Percentiles rank a stretch among this genome's conserved stretches.
These are phyloP conservation scores for Lichina pygmaea DNA, from an alignment of 495 filamentous ascomycete species.

Conservation along the genomic window DNA sequence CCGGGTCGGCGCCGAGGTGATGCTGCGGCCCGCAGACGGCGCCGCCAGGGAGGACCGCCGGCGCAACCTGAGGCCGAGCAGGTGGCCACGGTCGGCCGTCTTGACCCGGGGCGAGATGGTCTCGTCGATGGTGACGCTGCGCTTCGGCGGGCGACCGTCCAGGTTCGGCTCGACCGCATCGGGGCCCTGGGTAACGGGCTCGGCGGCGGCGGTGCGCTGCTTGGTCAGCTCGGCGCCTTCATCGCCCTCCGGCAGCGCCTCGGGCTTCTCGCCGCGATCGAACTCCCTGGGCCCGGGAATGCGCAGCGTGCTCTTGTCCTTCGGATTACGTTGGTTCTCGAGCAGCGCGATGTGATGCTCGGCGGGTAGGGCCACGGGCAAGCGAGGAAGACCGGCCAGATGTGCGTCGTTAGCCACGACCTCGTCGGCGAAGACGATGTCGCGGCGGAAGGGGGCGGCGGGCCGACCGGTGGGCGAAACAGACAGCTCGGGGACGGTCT, in stretches of 20 bases:
- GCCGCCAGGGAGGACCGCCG: neutral
- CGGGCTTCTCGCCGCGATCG: conserved; percentile 47
- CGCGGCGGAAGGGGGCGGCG: conserved; percentile 8
- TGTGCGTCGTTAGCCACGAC: conserved; percentile 12
- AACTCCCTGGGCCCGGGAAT: conserved; percentile 76
- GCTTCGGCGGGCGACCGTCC: conserved; percentile 12
- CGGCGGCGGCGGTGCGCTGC: neutral
- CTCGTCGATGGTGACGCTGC: conserved; percentile 21
- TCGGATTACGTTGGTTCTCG: conserved; percentile 52
- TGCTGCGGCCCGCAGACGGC: neutral
- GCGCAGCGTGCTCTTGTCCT: conserved; percentile 42
- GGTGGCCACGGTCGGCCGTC: neutral
- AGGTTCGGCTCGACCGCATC: neutral
- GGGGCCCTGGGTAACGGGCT: neutral
- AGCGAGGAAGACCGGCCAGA: neutral
- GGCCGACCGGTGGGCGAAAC: conserved; percentile 1
- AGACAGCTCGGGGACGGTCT: neutral
- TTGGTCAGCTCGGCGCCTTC: conserved; percentile 7
- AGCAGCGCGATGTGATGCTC: conserved; percentile 71
- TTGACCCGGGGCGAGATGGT: conserved; percentile 12
- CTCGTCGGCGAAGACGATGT: conserved; percentile 37
- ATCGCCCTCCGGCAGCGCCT: conserved; percentile 26
- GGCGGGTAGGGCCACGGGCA: conserved; percentile 18
- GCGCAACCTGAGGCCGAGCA: conserved; percentile 1
- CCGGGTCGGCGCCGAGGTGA: neutral